Evolutionary conservation across 345 rosid species (phyloP).

Genomic region (Eucalyptus camaldulensis): DNA sequence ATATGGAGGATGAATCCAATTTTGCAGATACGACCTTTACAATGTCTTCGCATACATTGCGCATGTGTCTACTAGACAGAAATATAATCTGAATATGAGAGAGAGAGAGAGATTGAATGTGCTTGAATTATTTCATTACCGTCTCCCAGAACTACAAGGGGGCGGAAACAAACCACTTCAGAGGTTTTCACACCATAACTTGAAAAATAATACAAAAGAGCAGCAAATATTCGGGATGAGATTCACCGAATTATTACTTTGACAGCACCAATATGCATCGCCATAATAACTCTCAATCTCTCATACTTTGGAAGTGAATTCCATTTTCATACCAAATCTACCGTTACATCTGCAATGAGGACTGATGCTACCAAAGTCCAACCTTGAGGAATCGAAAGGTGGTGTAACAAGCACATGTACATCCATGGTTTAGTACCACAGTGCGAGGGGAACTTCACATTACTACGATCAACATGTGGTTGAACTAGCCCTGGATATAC

Average conservation of each 20-base stretch:
- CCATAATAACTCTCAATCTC: neutral
- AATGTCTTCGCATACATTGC: neutral
- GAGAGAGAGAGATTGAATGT: neutral
- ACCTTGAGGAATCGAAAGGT: neutral
- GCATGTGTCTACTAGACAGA: neutral
- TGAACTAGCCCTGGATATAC: conserved; percentile 14
- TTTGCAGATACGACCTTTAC: neutral
- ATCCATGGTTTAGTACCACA: neutral
- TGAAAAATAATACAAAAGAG: neutral
- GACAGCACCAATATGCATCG: neutral
- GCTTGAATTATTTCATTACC: neutral
- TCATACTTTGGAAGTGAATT: neutral
- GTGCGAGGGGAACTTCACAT: neutral
- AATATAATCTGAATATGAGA: neutral
- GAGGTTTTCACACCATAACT: neutral
- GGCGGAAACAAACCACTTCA: neutral
- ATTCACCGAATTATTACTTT: neutral
- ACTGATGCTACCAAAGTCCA: neutral
- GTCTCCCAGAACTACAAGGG: neutral
- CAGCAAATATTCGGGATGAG: neutral
- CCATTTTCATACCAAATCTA: neutral
- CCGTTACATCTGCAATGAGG: neutral
- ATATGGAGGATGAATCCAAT: neutral
- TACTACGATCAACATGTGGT: conserved; percentile 6
- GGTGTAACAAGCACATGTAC: neutral